Percentiles rank a stretch among this genome's conserved stretches.
Conservation (phyloP, 495 filamentous ascomycete species). For the Aspergillus sparsus region DNA sequence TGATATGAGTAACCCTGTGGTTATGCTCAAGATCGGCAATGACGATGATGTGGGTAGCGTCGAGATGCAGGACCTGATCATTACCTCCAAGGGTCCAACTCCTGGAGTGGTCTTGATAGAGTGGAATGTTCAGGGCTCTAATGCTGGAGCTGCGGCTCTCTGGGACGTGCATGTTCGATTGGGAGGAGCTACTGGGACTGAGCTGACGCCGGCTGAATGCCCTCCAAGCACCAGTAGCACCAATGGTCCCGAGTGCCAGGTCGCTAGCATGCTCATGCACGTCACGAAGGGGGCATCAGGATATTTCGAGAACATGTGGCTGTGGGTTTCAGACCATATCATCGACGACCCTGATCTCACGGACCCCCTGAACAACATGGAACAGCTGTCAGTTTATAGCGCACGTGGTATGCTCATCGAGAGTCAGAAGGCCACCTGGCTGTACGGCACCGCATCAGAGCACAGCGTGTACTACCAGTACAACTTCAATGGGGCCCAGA, state of each 20-base stretch:
- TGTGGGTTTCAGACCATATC: constrained; percentile 61
- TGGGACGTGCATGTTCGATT: constrained; percentile 57
- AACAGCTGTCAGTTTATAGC: constrained; percentile 20
- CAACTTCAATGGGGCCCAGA: constrained; percentile 63
- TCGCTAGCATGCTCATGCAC: constrained; percentile 56
- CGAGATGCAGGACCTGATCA: constrained; percentile 60
- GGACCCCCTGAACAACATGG: constrained; percentile 15
- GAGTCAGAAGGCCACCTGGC: constrained; percentile 43
- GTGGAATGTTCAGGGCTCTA: constrained; percentile 51
- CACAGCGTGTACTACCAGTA: constrained; percentile 77
- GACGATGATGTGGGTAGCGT: constrained; percentile 56
- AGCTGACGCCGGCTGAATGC: constrained; percentile 67
- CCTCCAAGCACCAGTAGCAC: constrained; percentile 17
- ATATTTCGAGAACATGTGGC: constrained; percentile 64
- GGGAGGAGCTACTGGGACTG: constrained; percentile 52
- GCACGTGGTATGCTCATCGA: constrained; percentile 20
- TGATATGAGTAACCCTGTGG: constrained; percentile 49
- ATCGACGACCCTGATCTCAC: constrained; percentile 38
- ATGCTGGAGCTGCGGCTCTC: constrained; percentile 57
- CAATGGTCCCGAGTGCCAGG: constrained; percentile 37
- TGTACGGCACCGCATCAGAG: constrained; percentile 69
- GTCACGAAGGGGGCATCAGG: constrained; percentile 49
- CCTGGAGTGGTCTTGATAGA: constrained; percentile 52
- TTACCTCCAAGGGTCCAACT: constrained; percentile 52
- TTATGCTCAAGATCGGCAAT: constrained; percentile 61